These are phyloP conservation scores for Wickerhamiella galacta DNA, from an alignment of 805 yeast species.

Conservation along the genomic window DNA sequence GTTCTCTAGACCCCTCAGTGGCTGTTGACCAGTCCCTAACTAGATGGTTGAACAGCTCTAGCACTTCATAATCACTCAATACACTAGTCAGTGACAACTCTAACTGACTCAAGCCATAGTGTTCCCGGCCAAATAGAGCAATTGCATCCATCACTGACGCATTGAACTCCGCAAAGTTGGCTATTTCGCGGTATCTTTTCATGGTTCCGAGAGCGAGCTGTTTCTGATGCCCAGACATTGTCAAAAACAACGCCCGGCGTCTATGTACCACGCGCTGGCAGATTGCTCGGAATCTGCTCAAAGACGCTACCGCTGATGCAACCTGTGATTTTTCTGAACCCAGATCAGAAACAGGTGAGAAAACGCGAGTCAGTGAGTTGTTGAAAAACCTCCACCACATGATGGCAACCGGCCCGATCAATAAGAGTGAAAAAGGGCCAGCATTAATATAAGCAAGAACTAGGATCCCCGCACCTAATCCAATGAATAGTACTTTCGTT, in stretches of 20 bases:
- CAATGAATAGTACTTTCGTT: no score
- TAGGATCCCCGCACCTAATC: no score
- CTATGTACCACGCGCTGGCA: constrained; percentile 7
- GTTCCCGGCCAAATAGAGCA: constrained; percentile 24
- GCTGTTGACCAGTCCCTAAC: constrained; percentile 58
- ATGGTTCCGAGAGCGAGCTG: constrained; percentile 35
- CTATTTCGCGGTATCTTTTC: constrained; percentile 34
- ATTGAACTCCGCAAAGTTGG: constrained; percentile 32
- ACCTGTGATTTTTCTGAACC: no score
- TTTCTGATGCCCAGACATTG: constrained; percentile 40
- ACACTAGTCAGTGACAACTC: constrained; percentile 31
- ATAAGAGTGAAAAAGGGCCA: no score
- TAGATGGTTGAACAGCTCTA: constrained; percentile 49
- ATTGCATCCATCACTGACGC: constrained; percentile 31
- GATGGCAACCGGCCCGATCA: no score
- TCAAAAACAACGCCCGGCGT: constrained; percentile 15
- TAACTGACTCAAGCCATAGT: constrained; percentile 24
- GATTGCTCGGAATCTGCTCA: no score
- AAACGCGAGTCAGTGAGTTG: no score
- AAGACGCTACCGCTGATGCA: no score
- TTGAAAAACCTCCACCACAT: no score
- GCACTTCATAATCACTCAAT: constrained; percentile 7
- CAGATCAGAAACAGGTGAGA: no score
- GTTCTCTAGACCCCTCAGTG: constrained; percentile 35
- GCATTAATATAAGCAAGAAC: no score